Evolutionary conservation across 257 asterid genomes (phyloP).

Genomic region (Linderniella brevidens): DNA sequence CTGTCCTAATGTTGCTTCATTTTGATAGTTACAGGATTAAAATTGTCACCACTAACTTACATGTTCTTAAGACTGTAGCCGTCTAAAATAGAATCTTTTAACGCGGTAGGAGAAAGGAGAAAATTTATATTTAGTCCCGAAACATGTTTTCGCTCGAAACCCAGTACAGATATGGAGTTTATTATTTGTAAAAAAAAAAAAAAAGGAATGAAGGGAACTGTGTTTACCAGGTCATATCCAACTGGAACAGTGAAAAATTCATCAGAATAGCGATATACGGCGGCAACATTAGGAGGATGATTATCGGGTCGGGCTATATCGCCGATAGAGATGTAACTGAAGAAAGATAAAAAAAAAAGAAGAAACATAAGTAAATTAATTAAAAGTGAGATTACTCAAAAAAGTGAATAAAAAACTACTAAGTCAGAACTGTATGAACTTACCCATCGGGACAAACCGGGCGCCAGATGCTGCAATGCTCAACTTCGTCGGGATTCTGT

Average conservation of each 20-base stretch:
- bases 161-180: no score
- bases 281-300: slow-evolving; percentile 87
- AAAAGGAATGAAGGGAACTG: no score
- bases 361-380: not conserved
- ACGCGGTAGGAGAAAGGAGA: no score
- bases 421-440: not conserved
- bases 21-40: no score
- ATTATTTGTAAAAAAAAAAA: no score
- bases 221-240: slow-evolving; percentile 80
- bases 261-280: slow-evolving; percentile 48
- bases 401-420: not conserved
- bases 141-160: no score
- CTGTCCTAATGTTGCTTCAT: no score
- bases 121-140: no score
- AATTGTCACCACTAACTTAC: no score
- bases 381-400: not conserved
- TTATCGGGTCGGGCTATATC: slow-evolving; percentile 68
- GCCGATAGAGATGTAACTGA: slow-evolving; percentile 76
- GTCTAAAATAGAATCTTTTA: no score
- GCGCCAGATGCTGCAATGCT: slow-evolving; percentile 87
- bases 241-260: slow-evolving; percentile 45
- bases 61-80: no score
- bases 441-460: slow-evolving; percentile 88
- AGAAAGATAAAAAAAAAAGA: not conserved
- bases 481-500: slow-evolving; percentile 39